These are phyloP conservation scores for Periconia macrospinosa DNA, from an alignment of 2,329 filamentous ascomycete species.

Conservation along the genomic window DNA sequence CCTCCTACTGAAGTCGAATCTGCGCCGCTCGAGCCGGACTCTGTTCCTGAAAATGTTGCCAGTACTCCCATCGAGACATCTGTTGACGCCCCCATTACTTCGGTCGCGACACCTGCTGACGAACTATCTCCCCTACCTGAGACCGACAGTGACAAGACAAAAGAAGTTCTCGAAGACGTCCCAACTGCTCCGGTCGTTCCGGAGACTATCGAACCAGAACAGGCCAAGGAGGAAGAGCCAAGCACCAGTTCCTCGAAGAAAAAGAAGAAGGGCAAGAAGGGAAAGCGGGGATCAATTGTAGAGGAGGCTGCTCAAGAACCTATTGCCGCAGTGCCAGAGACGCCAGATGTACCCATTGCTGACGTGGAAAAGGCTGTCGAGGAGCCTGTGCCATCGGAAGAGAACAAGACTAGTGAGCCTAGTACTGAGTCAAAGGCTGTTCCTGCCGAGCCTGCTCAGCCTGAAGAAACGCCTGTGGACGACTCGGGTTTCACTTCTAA, in stretches of 20 bases:
- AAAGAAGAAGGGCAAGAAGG: conserved; percentile 30
- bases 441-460: neutral
- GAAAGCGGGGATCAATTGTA: conserved; percentile 16
- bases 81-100: neutral
- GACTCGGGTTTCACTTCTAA: conserved; percentile 11
- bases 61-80: neutral
- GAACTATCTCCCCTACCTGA: neutral
- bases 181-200: neutral
- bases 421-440: neutral
- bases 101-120: neutral
- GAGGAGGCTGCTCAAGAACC: conserved; percentile 14
- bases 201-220: neutral
- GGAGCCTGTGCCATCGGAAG: conserved; percentile 1
- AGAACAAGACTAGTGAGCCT: conserved; percentile 1
- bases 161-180: conserved; percentile 5
- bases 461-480: conserved; percentile 6
- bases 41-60: conserved; percentile 6
- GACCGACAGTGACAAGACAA: neutral
- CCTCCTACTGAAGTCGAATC: neutral
- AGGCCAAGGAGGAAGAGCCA: conserved; percentile 5
- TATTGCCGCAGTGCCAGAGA: conserved; percentile 1
- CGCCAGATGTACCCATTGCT: neutral
- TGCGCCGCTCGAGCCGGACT: neutral
- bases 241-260: conserved; percentile 18
- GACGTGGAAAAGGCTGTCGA: neutral